These are phyloP conservation scores for Chamaecyparis obtusa DNA, from an alignment of 75 land plant genomes.

Conservation along the genomic window DNA sequence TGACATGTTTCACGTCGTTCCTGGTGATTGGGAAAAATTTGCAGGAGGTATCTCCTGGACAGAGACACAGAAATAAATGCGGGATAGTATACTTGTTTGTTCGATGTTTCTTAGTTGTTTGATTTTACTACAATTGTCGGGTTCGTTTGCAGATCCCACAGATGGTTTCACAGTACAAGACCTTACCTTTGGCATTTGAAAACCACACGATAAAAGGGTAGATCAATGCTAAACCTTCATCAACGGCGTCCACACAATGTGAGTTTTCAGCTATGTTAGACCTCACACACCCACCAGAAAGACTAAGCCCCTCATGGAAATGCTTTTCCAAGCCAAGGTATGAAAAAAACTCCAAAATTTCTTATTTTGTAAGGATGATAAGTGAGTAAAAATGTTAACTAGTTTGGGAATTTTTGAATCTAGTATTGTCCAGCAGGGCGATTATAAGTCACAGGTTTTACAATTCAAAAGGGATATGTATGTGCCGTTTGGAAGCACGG, in stretches of 20 bases:
- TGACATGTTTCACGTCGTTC: no score
- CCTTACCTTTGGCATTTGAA: conserved; percentile 8
- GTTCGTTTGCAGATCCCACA: conserved; percentile 11
- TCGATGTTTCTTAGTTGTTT: no score
- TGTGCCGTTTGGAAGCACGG: conserved; percentile 19
- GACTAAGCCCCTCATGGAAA: conserved; percentile 25
- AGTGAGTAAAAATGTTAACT: no score
- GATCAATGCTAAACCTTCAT: conserved; percentile 13
- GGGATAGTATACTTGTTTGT: no score
- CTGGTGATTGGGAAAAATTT: no score
- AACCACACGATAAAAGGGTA: conserved; percentile 18
- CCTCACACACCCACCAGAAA: conserved; percentile 13
- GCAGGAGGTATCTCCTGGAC: no score
- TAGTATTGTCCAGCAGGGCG: neutral
- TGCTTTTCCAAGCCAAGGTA: neutral
- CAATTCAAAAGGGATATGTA: conserved; percentile 32
- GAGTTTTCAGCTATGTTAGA: conserved; percentile 24
- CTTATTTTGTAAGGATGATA: neutral
- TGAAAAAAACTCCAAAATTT: no score
- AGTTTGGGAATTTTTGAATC: no score
- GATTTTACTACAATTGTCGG: neutral
- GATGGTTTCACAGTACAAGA: conserved; percentile 17
- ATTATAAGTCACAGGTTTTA: conserved; percentile 19
- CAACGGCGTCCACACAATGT: conserved; percentile 18
- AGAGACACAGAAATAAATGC: no score